phyloP scores from a whole-genome alignment of 805 yeast species.

The Naumovozyma baii region DNA sequence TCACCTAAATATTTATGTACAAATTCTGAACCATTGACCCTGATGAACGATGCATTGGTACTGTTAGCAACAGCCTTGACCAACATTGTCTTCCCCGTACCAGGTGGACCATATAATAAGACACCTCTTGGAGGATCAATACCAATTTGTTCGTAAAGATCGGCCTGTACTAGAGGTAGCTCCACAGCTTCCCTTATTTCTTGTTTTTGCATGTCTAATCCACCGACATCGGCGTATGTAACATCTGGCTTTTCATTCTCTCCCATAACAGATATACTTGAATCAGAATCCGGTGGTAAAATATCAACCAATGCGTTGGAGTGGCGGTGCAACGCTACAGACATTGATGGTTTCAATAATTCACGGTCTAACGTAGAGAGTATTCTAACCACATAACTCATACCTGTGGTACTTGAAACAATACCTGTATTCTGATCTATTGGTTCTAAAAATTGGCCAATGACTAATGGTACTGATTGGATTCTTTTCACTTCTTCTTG shows the following conservation, averaged over 20 bases:
- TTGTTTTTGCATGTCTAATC: constrained; percentile 97
- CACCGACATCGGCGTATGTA: constrained; percentile 96
- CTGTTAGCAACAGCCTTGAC: constrained; percentile 98
- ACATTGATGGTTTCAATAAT: constrained; percentile 83
- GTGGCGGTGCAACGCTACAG: constrained; percentile 96
- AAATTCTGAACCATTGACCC: constrained; percentile 96
- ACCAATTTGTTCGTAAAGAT: constrained; percentile 92
- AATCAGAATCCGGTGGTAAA: constrained; percentile 97
- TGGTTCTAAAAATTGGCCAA: constrained; percentile 96
- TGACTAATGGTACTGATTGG: constrained; percentile 94
- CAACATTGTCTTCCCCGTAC: constrained; percentile 98
- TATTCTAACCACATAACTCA: constrained; percentile 92
- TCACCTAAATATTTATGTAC: constrained; percentile 98
- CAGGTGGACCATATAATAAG: constrained; percentile 96
- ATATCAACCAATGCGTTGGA: constrained; percentile 96
- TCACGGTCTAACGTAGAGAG: constrained; percentile 92
- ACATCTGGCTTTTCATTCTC: constrained; percentile 89
- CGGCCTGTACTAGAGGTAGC: constrained; percentile 90
- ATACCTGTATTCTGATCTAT: constrained; percentile 95
- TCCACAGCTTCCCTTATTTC: constrained; percentile 98
- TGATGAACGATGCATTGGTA: constrained; percentile 89
- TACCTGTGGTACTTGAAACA: constrained; percentile 95
- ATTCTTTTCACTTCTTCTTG: constrained; percentile 98
- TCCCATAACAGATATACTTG: constrained; percentile 88
- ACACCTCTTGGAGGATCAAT: constrained; percentile 99